Conservation (phyloP, 331 rosid genomes). For the Telfairia occidentalis region DNA sequence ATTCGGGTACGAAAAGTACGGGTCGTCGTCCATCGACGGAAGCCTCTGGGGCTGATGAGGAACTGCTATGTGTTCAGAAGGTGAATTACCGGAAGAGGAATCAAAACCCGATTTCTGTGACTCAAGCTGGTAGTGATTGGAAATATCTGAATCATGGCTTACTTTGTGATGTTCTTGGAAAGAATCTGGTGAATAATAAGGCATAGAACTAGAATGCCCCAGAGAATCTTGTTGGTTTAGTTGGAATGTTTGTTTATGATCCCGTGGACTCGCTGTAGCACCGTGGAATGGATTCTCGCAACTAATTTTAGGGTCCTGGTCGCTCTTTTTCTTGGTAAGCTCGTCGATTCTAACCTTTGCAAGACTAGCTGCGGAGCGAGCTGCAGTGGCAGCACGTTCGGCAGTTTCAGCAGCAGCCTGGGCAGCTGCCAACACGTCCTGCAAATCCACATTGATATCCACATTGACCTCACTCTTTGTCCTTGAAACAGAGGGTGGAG, state of each 20-base stretch:
- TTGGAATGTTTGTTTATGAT: constrained; percentile 20
- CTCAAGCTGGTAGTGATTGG: constrained; percentile 30
- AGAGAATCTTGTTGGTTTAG: constrained; percentile 14
- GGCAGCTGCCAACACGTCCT: constrained; percentile 90
- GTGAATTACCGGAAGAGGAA: constrained; percentile 27
- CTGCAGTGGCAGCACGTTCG: constrained; percentile 91
- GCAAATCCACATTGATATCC: constrained; percentile 51
- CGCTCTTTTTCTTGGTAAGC: constrained; percentile 58
- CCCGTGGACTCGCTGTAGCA: constrained; percentile 20
- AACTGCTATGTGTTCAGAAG: constrained; percentile 22
- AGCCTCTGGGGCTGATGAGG: constrained; percentile 62
- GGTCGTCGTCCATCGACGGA: constrained; percentile 72
- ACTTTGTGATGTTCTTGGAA: constrained; percentile 23
- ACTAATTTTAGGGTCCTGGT: constrained; percentile 26
- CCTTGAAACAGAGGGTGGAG: constrained; percentile 34
- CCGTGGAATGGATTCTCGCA: constrained; percentile 56
- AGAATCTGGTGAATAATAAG: constrained; percentile 17
- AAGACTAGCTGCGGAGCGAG: constrained; percentile 85
- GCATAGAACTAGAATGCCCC: constrained; percentile 16
- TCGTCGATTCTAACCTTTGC: constrained; percentile 70
- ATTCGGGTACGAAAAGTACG: constrained; percentile 74
- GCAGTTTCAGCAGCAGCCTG: constrained; percentile 92
- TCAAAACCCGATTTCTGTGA: constrained; percentile 31
- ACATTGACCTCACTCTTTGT: constrained; percentile 34
- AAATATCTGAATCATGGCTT: constrained; percentile 25